phyloP scores from a whole-genome alignment of 352 stramenopile genomes.

The Blastocystis sp. region DNA sequence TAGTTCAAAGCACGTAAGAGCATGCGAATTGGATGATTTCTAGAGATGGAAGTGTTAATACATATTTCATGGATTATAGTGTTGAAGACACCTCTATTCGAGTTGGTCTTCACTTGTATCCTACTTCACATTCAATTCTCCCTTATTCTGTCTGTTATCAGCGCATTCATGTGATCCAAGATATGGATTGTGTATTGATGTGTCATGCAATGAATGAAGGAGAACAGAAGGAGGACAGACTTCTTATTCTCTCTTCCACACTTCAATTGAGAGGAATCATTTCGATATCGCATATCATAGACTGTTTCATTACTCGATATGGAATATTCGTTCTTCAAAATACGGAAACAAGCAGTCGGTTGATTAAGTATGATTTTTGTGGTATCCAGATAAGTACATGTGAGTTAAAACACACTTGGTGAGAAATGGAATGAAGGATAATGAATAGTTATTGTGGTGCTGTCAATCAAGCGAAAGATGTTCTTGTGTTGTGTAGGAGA shows the following conservation, averaged over 20 bases:
- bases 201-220: not conserved
- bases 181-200: not conserved
- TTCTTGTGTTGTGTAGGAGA: not conserved
- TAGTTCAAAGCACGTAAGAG: not conserved
- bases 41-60: not conserved
- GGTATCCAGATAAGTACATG: not conserved
- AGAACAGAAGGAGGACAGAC: not conserved
- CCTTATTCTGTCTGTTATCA: not conserved
- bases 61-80: not conserved
- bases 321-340: not conserved
- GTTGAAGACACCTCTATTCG: not conserved
- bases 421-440: not conserved
- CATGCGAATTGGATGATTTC: not conserved
- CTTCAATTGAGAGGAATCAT: not conserved
- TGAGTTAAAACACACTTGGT: not conserved
- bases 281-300: not conserved
- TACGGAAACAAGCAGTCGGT: not conserved
- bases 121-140: not conserved
- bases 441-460: not conserved
- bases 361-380: slow-evolving; percentile 37
- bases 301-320: not conserved
- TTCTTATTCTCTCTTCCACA: not conserved
- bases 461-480: not conserved
- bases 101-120: not conserved
- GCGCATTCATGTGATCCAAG: not conserved